These are phyloP conservation scores for Aspergillus aculeatus DNA, from an alignment of 2,329 filamentous ascomycete genomes.

Conservation along the genomic window DNA sequence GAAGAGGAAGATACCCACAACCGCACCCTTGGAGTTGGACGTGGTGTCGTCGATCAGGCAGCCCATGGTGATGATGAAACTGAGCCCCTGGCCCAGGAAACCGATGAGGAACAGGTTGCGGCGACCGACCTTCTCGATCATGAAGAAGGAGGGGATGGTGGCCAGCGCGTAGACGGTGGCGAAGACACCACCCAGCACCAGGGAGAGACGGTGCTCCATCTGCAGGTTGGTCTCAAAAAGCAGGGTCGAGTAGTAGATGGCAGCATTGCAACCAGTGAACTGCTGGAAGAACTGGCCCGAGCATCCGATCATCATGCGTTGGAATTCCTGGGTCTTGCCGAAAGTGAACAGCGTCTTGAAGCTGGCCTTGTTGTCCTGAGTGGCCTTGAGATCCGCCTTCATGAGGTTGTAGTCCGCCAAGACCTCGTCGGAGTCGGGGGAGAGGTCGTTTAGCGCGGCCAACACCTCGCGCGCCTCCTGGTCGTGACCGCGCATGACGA, in stretches of 20 bases:
- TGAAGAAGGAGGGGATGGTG: constrained; percentile 29
- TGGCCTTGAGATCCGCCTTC: constrained; percentile 45
- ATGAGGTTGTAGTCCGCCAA: constrained; percentile 38
- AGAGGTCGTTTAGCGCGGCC: constrained; percentile 43
- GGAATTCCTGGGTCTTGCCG: constrained; percentile 34
- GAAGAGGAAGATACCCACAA: constrained; percentile 65
- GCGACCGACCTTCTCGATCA: constrained; percentile 42
- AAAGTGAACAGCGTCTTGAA: constrained; percentile 29
- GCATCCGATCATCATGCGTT: constrained; percentile 31
- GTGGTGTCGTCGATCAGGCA: constrained; percentile 29
- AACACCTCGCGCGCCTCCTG: constrained; percentile 49
- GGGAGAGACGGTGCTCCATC: constrained; percentile 18
- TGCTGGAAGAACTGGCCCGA: constrained; percentile 43
- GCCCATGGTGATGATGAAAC: constrained; percentile 34
- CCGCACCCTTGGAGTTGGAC: constrained; percentile 33
- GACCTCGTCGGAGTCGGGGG: constrained; percentile 37
- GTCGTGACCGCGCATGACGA: constrained; percentile 52
- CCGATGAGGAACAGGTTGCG: constrained; percentile 36
- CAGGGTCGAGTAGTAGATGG: constrained; percentile 47
- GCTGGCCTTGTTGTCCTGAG: constrained; percentile 31
- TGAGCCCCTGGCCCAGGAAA: constrained; percentile 34
- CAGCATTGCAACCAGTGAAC: constrained; percentile 47
- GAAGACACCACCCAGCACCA: constrained; percentile 30
- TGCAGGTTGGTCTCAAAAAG: constrained; percentile 44
- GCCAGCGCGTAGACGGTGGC: constrained; percentile 28